Evolutionary conservation across 192 early-diverging fungal genomes (phyloP), one percentile per base, ranked within the genome.

Genomic region (Linnemannia elongata): DNA sequence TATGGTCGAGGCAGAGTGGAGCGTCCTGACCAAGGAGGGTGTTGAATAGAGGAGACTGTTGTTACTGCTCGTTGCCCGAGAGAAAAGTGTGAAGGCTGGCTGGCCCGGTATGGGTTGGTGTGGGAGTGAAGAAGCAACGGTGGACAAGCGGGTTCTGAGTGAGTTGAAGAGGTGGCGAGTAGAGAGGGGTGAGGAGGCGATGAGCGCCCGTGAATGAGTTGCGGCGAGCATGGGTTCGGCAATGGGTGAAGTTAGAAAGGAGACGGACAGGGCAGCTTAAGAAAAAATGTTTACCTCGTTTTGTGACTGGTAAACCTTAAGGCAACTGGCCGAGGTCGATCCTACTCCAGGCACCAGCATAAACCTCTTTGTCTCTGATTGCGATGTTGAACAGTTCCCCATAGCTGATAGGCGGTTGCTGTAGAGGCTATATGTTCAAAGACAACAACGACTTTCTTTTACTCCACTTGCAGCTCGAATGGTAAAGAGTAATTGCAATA

Each of bases 181-280:
- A 33, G 57, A 4, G 27, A 79, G 66, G 15, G 52, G 30, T 17
- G 57, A 66, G n/a, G 71, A 44, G 35, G 75, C 41, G 76, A 45
- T 69, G 72, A 84, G 57, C 49, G 75, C 57, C 39, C 68, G 39
- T 12, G 60, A 68, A 38, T 75, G 82, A 20, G 76, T 69, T 35
- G 60, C 42, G 18, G 72, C 52, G 45, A 78, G 30, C 76, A 78
- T 83, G 36, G 38, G 35, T 57, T 75, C 33, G 44, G 36, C 44
- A 54, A 74, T 47, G 72, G 44, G 41, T 39, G 24, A 17, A 72
- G 41, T 12, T 7, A 22, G 18, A 73, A 73, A 60, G 22, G 17
- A 55, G 4, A 66, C 30, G 60, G 60, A 66, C 60, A 66, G 3
- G 60, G 30, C 60, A 66, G 55, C 13, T 18, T 27, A 6, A 0